Evolutionary conservation across 768 basidiomycete genomes (phyloP).

Genomic region (Wakefieldia striispora): DNA sequence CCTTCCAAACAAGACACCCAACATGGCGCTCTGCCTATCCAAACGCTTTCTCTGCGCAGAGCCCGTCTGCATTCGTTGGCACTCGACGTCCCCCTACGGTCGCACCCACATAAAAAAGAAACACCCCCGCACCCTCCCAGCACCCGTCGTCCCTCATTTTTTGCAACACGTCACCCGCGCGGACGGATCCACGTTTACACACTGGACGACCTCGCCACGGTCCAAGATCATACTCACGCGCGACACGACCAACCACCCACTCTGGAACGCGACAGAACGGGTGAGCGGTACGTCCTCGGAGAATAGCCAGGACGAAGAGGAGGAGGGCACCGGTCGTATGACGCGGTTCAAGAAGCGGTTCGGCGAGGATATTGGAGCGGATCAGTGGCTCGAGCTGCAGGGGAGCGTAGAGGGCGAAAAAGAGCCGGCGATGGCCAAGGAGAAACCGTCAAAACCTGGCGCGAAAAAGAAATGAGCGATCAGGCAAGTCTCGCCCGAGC

Average conservation of each 20-base stretch:
- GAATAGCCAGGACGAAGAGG: conserved; percentile 59
- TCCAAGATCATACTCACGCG: conserved; percentile 75
- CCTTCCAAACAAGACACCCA: not conserved
- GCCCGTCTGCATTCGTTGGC: conserved; percentile 32
- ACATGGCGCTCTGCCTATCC: conserved; percentile 16
- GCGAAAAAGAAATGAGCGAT: conserved; percentile 20
- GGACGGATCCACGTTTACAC: conserved; percentile 85
- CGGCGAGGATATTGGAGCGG: conserved; percentile 45
- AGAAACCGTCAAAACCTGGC: conserved; percentile 11
- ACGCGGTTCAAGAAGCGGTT: conserved; percentile 80
- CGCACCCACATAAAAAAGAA: conserved; percentile 81
- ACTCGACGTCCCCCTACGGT: conserved; percentile 79
- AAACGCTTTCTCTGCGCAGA: conserved; percentile 13
- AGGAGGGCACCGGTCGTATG: conserved; percentile 69
- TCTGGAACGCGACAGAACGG: conserved; percentile 72
- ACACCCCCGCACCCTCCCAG: conserved; percentile 65
- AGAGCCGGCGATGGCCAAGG: conserved; percentile 28
- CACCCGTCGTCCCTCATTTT: conserved; percentile 78
- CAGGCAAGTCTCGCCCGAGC: too few relatives aligned
- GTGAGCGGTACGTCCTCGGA: conserved; percentile 46
- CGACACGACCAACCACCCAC: conserved; percentile 85
- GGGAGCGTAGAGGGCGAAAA: conserved; percentile 23
- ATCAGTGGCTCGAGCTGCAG: conserved; percentile 31
- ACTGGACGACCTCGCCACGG: conserved; percentile 87
- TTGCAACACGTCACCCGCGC: conserved; percentile 83